Evolutionary conservation across 108 stramenopile species (phyloP).

Genomic region (Conticribra guillardii): DNA sequence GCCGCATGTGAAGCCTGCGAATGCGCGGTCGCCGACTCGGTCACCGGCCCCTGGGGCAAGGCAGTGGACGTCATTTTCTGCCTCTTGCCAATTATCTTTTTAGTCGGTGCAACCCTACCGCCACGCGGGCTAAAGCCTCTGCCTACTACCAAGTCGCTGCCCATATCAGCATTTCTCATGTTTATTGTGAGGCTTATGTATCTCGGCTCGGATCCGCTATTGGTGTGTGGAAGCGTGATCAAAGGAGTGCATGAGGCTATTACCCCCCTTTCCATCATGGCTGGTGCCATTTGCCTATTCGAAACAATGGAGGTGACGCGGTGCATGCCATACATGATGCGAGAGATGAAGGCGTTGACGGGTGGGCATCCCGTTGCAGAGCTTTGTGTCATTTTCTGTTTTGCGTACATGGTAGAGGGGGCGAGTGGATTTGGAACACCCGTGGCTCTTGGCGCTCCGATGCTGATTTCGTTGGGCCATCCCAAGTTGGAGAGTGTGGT

Average conservation of each 20-base stretch:
- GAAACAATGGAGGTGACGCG: constrained; percentile 71
- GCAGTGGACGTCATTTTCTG: constrained; percentile 68
- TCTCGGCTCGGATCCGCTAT: constrained; percentile 51
- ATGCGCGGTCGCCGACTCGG: constrained; percentile 40
- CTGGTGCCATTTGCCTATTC: constrained; percentile 64
- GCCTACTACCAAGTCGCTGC: constrained; percentile 56
- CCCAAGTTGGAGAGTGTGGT: constrained; percentile 59
- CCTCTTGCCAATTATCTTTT: constrained; percentile 56
- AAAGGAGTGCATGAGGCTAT: constrained; percentile 62
- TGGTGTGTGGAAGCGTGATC: constrained; percentile 50
- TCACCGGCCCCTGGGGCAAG: constrained; percentile 57
- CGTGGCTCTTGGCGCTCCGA: constrained; percentile 67
- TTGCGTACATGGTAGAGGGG: constrained; percentile 73
- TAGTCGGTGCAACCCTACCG: constrained; percentile 51
- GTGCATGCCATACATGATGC: constrained; percentile 76
- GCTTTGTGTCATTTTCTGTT: constrained; percentile 58
- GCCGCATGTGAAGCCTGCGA: constrained; percentile 50
- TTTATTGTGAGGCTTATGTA: constrained; percentile 66
- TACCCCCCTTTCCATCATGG: constrained; percentile 60
- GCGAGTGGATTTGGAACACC: constrained; percentile 75
- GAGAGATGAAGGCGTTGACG: constrained; percentile 70
- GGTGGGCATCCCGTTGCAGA: constrained; percentile 63
- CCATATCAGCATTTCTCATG: too few relatives aligned
- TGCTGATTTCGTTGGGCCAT: constrained; percentile 59
- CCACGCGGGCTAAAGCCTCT: constrained; percentile 50